Evolutionary conservation across 1,139 yeast species (phyloP), one percentile per base, ranked within the genome.

Genomic region (Pichia kudriavzevii): DNA sequence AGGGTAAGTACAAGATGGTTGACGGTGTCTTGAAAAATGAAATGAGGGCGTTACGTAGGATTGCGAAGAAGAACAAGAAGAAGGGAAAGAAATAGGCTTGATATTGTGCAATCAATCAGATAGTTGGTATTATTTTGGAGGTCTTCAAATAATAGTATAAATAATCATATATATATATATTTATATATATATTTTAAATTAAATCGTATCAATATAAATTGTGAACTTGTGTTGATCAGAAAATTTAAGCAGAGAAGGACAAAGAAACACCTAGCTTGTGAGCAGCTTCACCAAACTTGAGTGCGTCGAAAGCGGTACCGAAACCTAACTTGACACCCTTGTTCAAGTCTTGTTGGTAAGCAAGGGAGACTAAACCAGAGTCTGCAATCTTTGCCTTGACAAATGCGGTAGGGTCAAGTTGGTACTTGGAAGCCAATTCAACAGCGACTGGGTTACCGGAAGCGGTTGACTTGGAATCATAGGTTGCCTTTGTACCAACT

Each of bases 1-100:
- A 80, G 63, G 99, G 98, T 64, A 87, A 85, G 58, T 91, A 91
- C 67, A 91, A 85, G 79, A 91, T 93, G 98, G 97, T 91, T 50
- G 99, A 91, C 63, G 97, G 97, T 67, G 83, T 80, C 15, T 68
- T 87, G 81, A 91, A 93, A 83, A 91, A 91, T 60, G 99, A 91
- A 63, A 88, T 81, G 66, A 71, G 98, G 49, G 96, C 97, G 21
- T 68, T 88, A 56, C 80, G 75, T 59, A 79, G 97, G 57, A 82
- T 88, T 48, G 82, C 87, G 19, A 91, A 88, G 70, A 85, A 82
- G 66, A 70, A 78, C 51, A 76, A 71, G 57, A 72, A 72, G 56
- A 46, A 55, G n/a, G 19, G 19, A 15, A 22, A 22, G 25, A n/a
- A n/a, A n/a, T n/a, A n/a, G n/a, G n/a, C n/a, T n/a, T n/a, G n/a